Conservation (phyloP, 2,329 filamentous ascomycete genomes). For the Ceratocystis cacaofunesta region DNA sequence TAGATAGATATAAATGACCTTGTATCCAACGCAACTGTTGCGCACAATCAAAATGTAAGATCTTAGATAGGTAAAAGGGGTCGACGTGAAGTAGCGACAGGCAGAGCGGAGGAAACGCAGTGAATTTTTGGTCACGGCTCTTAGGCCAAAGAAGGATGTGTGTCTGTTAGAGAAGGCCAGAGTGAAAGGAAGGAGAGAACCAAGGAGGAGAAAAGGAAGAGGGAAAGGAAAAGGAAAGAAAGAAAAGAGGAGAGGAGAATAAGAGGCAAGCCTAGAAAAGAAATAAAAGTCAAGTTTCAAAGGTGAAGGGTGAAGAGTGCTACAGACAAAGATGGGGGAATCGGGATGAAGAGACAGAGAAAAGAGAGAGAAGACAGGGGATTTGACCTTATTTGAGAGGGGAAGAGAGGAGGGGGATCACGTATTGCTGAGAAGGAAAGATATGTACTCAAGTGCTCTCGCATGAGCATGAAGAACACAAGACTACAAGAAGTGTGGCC, state of each 20-base stretch:
- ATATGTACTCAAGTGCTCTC: neutral
- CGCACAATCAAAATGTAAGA: too few species aligned
- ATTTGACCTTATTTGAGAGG: slow-evolving; percentile 3
- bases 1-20: too few species aligned
- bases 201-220: neutral
- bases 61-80: neutral
- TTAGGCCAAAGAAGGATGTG: neutral
- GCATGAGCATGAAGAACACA: neutral
- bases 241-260: neutral
- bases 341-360: slow-evolving; percentile 10
- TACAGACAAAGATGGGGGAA: neutral
- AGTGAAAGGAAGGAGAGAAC: neutral
- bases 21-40: too few species aligned
- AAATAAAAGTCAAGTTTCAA: slow-evolving; percentile 1
- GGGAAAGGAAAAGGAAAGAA: neutral
- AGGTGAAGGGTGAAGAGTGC: neutral
- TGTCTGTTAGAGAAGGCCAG: neutral
- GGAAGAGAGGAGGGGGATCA: neutral
- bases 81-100: neutral
- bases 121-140: slow-evolving; percentile 1
- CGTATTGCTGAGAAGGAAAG: neutral
- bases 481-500: neutral
- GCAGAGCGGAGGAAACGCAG: neutral
- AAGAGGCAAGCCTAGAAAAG: neutral
- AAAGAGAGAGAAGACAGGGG: slow-evolving; percentile 10